Evolutionary conservation across 352 stramenopile species (phyloP).

Genomic region (Phytopythium vexans): DNA sequence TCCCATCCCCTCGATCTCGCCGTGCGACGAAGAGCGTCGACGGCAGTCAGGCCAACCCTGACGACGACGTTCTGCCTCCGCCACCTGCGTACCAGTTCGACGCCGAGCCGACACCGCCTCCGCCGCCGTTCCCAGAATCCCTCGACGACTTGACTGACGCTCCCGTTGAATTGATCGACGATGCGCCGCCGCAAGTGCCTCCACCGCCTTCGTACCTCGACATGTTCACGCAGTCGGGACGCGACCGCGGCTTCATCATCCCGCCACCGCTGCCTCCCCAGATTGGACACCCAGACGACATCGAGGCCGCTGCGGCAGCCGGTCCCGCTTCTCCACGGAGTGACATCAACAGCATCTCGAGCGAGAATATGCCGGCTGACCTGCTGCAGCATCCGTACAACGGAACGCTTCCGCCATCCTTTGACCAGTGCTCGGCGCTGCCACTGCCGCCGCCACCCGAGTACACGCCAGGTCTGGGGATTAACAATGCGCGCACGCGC

Average conservation of each 20-base stretch:
- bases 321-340: conserved; percentile 1
- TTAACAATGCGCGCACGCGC: conserved; percentile 15
- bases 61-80: conserved; percentile 1
- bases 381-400: conserved; percentile 1
- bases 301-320: not conserved
- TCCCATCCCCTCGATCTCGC: conserved; percentile 14
- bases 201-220: conserved; percentile 54
- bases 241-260: conserved; percentile 2
- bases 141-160: not conserved
- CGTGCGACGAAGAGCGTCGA: conserved; percentile 13
- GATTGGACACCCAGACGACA: not conserved
- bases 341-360: conserved; percentile 7
- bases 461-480: conserved; percentile 12
- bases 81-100: conserved; percentile 7
- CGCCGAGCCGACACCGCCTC: conserved; percentile 8
- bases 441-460: conserved; percentile 19
- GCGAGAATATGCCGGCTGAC: conserved; percentile 3
- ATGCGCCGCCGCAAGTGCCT: conserved; percentile 12
- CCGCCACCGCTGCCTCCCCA: conserved; percentile 4
- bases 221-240: conserved; percentile 44
- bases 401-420: conserved; percentile 4
- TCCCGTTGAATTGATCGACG: not conserved
- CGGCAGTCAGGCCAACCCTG: conserved; percentile 6
- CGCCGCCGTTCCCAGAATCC: conserved; percentile 13
- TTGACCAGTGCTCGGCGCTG: conserved; percentile 8